These are phyloP conservation scores for Zangia roseola DNA, from an alignment of 768 basidiomycete genomes.

Conservation along the genomic window DNA sequence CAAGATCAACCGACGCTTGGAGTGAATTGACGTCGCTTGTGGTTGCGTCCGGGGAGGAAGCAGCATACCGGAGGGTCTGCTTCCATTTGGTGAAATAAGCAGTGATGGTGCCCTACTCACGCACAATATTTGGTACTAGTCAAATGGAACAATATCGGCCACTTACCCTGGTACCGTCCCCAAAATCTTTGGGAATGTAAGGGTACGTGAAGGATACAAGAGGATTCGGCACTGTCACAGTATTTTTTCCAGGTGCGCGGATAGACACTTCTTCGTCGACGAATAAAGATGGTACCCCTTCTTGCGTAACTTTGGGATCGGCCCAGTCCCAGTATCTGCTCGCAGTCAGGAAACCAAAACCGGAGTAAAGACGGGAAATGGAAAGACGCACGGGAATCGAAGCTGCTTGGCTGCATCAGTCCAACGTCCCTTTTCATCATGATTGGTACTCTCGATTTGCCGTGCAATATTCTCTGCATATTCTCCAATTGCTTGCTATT, in stretches of 20 bases:
- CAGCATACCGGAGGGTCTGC: slow-evolving; percentile 19
- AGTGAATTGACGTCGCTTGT: slow-evolving; percentile 13
- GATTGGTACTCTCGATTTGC: slow-evolving; percentile 22
- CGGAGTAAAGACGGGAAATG: too few species aligned
- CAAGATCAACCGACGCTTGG: slow-evolving; percentile 11
- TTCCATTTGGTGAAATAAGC: slow-evolving; percentile 22
- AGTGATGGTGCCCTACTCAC: slow-evolving; percentile 4
- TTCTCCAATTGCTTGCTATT: slow-evolving; percentile 29
- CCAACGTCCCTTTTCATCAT: slow-evolving; percentile 19
- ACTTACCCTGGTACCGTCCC: slow-evolving; percentile 11
- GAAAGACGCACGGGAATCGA: slow-evolving; percentile 27
- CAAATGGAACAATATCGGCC: background rate
- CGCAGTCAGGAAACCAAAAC: background rate
- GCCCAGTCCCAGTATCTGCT: slow-evolving; percentile 32
- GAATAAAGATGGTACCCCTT: slow-evolving; percentile 24
- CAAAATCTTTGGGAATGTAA: slow-evolving; percentile 22
- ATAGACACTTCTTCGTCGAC: slow-evolving; percentile 13
- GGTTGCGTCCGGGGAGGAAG: slow-evolving; percentile 5
- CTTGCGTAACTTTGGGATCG: slow-evolving; percentile 13
- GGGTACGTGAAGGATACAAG: slow-evolving; percentile 14
- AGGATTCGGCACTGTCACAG: slow-evolving; percentile 16
- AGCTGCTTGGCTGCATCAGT: slow-evolving; percentile 20
- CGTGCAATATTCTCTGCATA: slow-evolving; percentile 22
- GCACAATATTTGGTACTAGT: background rate
- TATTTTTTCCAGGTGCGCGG: slow-evolving; percentile 2